A percentile compares a stretch with the other conserved stretches of the same genome.
These are phyloP conservation scores for Trypanosoma theileri DNA, from an alignment of 208 protist species.

Conservation along the genomic window DNA sequence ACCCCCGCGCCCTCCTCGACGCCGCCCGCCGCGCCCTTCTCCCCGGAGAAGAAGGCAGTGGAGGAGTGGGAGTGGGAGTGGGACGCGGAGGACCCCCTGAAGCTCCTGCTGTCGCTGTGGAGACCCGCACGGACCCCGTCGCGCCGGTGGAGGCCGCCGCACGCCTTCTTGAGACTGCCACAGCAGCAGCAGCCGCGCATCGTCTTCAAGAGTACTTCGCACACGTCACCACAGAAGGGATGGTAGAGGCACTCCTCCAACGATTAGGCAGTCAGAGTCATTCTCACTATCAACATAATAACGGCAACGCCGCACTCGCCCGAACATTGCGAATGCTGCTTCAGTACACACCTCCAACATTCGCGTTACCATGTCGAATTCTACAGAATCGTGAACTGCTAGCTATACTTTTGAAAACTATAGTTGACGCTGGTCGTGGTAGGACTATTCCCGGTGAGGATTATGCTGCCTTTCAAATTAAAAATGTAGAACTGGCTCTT, in stretches of 20 bases:
- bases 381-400: slow-evolving; percentile 6
- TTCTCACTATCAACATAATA: neutral
- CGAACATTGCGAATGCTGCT: slow-evolving; percentile 16
- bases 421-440: slow-evolving; percentile 26
- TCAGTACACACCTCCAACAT: slow-evolving; percentile 15
- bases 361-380: slow-evolving; percentile 8
- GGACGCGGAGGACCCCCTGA: slow-evolving; percentile 2
- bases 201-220: slow-evolving; percentile 9
- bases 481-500: slow-evolving; percentile 19
- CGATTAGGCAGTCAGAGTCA: neutral
- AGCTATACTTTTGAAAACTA: slow-evolving; percentile 19
- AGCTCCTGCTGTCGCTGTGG: neutral
- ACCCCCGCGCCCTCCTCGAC: too few relatives aligned
- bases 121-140: neutral
- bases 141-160: slow-evolving; percentile 17
- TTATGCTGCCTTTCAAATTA: slow-evolving; percentile 19
- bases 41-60: neutral
- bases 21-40: too few relatives aligned
- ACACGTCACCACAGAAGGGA: neutral
- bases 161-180: slow-evolving; percentile 4
- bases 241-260: slow-evolving; percentile 7
- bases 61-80: neutral
- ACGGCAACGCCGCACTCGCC: neutral
- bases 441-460: slow-evolving; percentile 13
- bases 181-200: neutral